These are phyloP conservation scores for Pyricularia grisea DNA, from an alignment of 2,329 filamentous ascomycete genomes.

Conservation along the genomic window DNA sequence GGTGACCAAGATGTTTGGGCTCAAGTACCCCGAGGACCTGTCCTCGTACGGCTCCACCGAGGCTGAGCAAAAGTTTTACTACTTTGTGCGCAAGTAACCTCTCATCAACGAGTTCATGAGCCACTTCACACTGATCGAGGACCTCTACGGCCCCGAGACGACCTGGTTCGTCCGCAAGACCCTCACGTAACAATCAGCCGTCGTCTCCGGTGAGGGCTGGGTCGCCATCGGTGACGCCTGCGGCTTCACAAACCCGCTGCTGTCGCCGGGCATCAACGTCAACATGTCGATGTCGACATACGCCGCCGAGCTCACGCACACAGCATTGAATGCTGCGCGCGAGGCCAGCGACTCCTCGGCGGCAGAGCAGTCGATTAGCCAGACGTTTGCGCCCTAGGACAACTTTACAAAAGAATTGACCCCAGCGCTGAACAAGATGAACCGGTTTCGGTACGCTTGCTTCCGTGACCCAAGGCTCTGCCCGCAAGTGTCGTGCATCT, in stretches of 20 bases:
- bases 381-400: background rate
- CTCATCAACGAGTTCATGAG: background rate
- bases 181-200: background rate
- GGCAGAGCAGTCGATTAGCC: background rate
- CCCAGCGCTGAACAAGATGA: background rate
- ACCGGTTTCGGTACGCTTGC: background rate
- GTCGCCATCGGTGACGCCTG: background rate
- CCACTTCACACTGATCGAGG: background rate
- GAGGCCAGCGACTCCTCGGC: background rate
- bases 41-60: background rate
- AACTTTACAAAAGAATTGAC: background rate
- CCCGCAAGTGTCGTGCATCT: background rate
- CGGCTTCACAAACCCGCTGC: background rate
- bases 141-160: background rate
- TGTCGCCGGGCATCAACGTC: background rate
- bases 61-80: background rate
- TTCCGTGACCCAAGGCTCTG: background rate
- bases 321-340: background rate
- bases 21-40: background rate
- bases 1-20: background rate
- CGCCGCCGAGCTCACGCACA: background rate
- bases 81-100: background rate
- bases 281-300: background rate
- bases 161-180: background rate
- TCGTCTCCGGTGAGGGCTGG: background rate